Base-by-base conservation (phyloP, 139 green algal species). In the Ulvella scutata region DNA sequence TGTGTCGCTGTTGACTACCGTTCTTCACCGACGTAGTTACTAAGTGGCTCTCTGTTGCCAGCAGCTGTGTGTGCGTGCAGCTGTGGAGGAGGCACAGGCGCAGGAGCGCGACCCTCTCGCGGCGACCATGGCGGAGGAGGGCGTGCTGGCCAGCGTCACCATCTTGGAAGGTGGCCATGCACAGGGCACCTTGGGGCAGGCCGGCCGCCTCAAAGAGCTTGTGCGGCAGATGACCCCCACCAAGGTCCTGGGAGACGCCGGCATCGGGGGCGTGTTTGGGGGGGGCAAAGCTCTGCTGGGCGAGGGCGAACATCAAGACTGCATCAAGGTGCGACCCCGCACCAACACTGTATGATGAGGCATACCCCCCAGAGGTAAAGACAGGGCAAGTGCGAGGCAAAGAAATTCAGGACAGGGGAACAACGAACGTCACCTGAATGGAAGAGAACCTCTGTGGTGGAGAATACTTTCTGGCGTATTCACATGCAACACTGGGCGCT, bases 251-350 rank as follows among this genome's bases (percentile, higher is more conserved):
- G 51, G 51, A 26, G 51, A 67, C 6, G 51, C 20, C 51, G 20
- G 13, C 51, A 67, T 67, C 51, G 51, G 51, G 0, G 51, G 51
- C 51, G 51, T 67, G 51, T 67, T 67, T 67, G 51, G 51, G n/a
- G 51, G 51, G 13, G 51, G 51, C n/a, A n/a, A 26, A 6, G n/a
- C 33, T n/a, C 33, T 67, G 31, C n/a, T 67, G 13, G 51, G 51
- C 51, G 51, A 67, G 51, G 51, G 51, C 4, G 51, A 67, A 26
- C 51, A 67, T n/a, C 51, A 67, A 26, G 51, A 67, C 51, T 36
- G 51, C 51, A n/a, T 67, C 51, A 67, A 67, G 51, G 51, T 67
- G 51, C n/a, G n/a, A n/a, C n/a, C n/a, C n/a, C n/a, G n/a, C n/a
- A n/a, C n/a, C n/a, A n/a, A n/a, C n/a, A n/a, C n/a, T n/a, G n/a